A percentile compares a stretch with the other conserved stretches of the same genome.
Evolutionary conservation across 177 flowering plant genomes (phyloP).

Genomic region (Vitis hybrid): DNA sequence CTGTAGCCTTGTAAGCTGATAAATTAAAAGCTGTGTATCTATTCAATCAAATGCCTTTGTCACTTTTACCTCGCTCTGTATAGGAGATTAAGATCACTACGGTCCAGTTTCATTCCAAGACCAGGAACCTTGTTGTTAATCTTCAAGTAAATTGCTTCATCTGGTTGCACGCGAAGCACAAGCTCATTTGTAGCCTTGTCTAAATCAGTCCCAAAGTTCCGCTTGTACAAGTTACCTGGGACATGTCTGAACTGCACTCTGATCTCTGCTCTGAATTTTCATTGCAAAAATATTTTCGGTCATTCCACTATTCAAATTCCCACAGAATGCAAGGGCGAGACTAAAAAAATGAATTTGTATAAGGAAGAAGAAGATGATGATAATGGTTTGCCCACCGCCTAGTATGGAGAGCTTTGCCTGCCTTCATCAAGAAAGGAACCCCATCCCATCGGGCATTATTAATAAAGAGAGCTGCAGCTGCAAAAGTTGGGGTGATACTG

Average conservation of each 20-base stretch:
- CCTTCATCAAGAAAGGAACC: slow-evolving; percentile 90
- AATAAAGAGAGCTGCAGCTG: slow-evolving; percentile 80
- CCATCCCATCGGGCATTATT: slow-evolving; percentile 95
- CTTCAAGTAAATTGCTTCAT: slow-evolving; percentile 79
- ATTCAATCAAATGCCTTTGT: background rate
- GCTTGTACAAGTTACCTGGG: slow-evolving; percentile 78
- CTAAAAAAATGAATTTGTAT: background rate
- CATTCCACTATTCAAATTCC: slow-evolving; percentile 5
- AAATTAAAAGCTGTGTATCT: too few species aligned
- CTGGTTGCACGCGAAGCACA: slow-evolving; percentile 77
- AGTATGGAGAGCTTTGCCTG: slow-evolving; percentile 79
- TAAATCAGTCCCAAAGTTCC: slow-evolving; percentile 57
- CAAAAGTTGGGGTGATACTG: slow-evolving; percentile 79
- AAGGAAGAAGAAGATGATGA: slow-evolving; percentile 1
- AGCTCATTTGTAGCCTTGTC: slow-evolving; percentile 85
- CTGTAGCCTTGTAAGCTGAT: too few species aligned
- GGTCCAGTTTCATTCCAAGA: slow-evolving; percentile 78
- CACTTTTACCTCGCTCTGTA: slow-evolving; percentile 56
- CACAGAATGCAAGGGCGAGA: background rate
- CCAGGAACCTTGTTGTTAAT: slow-evolving; percentile 90
- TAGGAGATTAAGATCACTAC: slow-evolving; percentile 74
- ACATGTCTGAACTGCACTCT: slow-evolving; percentile 89
- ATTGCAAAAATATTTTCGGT: slow-evolving; percentile 6
- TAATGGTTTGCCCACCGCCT: slow-evolving; percentile 34
- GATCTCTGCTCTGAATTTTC: slow-evolving; percentile 72